Evolutionary conservation across 306 rosid genomes (phyloP).

Genomic region (Castanopsis chinensis): DNA sequence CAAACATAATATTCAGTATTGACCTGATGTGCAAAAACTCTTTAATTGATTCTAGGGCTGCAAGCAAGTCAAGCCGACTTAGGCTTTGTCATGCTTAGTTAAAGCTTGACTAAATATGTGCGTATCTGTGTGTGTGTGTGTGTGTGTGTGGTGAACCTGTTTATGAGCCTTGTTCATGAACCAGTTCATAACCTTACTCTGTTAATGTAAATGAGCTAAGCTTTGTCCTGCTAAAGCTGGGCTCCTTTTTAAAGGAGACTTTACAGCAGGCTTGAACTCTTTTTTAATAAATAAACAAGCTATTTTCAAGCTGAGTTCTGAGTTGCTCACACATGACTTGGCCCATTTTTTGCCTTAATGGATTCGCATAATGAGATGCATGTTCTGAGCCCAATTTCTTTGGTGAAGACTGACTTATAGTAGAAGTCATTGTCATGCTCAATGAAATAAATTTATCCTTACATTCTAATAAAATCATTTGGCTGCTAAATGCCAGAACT

Average conservation of each 20-base stretch:
- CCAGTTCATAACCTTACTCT: not conserved
- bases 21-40: not conserved
- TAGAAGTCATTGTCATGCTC: not conserved
- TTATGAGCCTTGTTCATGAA: not conserved
- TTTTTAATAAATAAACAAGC: not conserved
- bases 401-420: not conserved
- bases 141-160: not conserved
- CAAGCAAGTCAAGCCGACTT: not conserved
- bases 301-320: not conserved
- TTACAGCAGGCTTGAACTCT: not conserved
- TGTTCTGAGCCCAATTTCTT: not conserved
- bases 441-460: not conserved
- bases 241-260: not conserved
- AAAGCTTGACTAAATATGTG: not conserved
- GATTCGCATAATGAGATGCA: not conserved
- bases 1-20: not conserved
- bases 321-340: not conserved
- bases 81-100: not conserved
- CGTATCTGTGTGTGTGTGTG: not conserved
- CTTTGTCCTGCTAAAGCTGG: not conserved
- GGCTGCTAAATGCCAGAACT: not conserved
- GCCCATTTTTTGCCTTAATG: not conserved
- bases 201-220: not conserved
- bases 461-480: not conserved
- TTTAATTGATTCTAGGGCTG: not conserved